Evolutionary conservation across 768 basidiomycete genomes (phyloP).

Genomic region (Leucogyrophana mollusca): DNA sequence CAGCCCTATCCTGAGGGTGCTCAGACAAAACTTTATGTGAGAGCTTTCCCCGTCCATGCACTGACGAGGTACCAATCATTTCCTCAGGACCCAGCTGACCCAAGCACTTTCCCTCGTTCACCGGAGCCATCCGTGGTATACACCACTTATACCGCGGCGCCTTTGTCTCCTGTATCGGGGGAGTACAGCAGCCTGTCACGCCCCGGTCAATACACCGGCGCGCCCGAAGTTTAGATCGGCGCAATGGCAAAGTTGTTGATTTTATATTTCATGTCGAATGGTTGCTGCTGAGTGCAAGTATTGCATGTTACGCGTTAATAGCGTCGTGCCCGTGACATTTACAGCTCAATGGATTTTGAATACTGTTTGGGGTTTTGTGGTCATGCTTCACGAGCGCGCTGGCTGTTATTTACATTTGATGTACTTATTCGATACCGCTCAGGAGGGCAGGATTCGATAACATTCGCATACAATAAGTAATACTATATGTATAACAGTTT

Average conservation of each 20-base stretch:
- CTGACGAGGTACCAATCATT: not conserved
- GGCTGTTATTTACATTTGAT: no score
- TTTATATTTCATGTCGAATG: conserved; percentile 12
- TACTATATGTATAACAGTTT: no score
- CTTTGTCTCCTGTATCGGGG: not conserved
- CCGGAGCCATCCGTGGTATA: not conserved
- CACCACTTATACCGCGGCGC: not conserved
- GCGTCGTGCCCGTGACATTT: no score
- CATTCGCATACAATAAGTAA: no score
- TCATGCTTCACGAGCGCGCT: no score
- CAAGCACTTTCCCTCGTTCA: conserved; percentile 6
- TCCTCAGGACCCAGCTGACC: conserved; percentile 9
- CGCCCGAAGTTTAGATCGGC: conserved; percentile 9
- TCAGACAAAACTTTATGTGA: conserved; percentile 1
- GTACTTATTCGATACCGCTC: no score
- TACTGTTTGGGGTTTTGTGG: no score
- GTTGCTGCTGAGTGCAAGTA: no score
- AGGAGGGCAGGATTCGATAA: no score
- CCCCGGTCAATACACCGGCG: conserved; percentile 2
- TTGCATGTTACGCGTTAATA: no score
- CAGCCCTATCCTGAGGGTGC: not conserved
- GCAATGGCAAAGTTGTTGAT: conserved; percentile 4
- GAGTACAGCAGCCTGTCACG: not conserved
- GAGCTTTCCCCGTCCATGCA: not conserved
- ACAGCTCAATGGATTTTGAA: no score